Evolutionary conservation across 148 eudicot genomes (phyloP).

Genomic region (Simmondsia chinensis): DNA sequence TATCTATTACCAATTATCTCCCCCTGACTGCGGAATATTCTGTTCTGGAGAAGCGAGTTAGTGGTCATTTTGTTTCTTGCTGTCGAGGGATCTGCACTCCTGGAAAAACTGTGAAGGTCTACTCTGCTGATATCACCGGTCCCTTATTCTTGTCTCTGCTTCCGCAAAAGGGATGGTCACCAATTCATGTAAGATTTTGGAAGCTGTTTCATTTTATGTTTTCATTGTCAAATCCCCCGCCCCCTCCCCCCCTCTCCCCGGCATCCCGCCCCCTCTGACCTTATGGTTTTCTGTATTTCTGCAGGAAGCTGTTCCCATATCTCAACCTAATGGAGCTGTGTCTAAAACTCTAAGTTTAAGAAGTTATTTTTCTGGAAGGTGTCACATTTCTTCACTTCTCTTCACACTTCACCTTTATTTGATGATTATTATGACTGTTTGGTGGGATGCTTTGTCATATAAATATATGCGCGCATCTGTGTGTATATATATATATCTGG

Average conservation of each 20-base stretch:
- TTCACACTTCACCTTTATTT: too few relatives aligned
- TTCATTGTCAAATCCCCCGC: background rate
- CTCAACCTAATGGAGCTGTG: conserved; percentile 52
- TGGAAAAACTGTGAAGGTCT: conserved; percentile 73
- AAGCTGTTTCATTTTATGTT: background rate
- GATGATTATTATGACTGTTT: too few relatives aligned
- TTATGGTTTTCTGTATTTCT: conserved; percentile 6
- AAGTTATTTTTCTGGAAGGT: conserved; percentile 85
- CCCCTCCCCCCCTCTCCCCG: conserved; percentile 3
- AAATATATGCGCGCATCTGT: too few relatives aligned
- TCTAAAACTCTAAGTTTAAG: conserved; percentile 50
- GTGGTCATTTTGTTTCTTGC: conserved; percentile 64
- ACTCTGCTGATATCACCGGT: conserved; percentile 68
- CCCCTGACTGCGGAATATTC: conserved; percentile 82
- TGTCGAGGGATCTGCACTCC: conserved; percentile 70
- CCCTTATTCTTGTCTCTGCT: conserved; percentile 69
- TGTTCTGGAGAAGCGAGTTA: conserved; percentile 76
- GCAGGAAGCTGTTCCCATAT: conserved; percentile 82
- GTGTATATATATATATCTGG: too few relatives aligned
- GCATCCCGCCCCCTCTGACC: background rate
- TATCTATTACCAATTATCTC: conserved; percentile 74
- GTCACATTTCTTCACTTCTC: conserved; percentile 1
- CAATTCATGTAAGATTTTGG: conserved; percentile 53
- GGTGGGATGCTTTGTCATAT: too few relatives aligned
- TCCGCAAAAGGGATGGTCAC: conserved; percentile 94